Conservation (phyloP, 441 rosid species). For the Pelargonium australe region DNA sequence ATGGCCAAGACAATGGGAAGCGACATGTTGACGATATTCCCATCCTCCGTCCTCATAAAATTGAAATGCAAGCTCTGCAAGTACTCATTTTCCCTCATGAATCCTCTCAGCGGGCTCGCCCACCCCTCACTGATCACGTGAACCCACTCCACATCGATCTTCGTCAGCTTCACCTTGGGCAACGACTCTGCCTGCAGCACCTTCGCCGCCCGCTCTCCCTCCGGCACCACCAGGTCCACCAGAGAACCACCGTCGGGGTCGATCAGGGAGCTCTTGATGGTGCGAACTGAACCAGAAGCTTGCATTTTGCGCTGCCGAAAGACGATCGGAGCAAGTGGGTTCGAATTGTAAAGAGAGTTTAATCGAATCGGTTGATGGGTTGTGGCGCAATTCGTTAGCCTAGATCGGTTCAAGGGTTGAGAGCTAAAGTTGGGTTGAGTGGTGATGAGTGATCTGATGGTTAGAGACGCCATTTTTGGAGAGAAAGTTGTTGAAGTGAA, state of each 20-base stretch:
- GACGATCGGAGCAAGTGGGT: background rate
- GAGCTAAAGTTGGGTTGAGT: background rate
- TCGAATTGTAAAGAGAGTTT: background rate
- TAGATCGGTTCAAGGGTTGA: background rate
- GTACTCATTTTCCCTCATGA: conserved; percentile 89
- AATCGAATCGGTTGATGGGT: background rate
- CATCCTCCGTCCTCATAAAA: conserved; percentile 51
- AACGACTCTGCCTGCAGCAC: conserved; percentile 52
- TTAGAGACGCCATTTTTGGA: background rate
- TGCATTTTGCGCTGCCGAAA: background rate
- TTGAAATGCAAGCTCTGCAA: conserved; percentile 83
- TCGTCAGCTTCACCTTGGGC: conserved; percentile 56
- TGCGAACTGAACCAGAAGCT: background rate
- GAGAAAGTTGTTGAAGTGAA: background rate
- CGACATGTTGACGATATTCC: conserved; percentile 71
- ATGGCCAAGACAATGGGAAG: conserved; percentile 91
- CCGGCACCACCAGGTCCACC: conserved; percentile 64
- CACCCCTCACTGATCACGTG: conserved; percentile 94
- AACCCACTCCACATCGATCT: conserved; percentile 87
- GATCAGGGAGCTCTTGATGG: conserved; percentile 64
- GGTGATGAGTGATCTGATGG: background rate
- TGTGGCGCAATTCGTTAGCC: background rate
- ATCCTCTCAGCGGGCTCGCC: conserved; percentile 90
- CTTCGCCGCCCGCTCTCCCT: conserved; percentile 40
- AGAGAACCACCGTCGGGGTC: conserved; percentile 86